These are phyloP conservation scores for Hippophae tibetana DNA, from an alignment of 306 rosid genomes.

Conservation along the genomic window DNA sequence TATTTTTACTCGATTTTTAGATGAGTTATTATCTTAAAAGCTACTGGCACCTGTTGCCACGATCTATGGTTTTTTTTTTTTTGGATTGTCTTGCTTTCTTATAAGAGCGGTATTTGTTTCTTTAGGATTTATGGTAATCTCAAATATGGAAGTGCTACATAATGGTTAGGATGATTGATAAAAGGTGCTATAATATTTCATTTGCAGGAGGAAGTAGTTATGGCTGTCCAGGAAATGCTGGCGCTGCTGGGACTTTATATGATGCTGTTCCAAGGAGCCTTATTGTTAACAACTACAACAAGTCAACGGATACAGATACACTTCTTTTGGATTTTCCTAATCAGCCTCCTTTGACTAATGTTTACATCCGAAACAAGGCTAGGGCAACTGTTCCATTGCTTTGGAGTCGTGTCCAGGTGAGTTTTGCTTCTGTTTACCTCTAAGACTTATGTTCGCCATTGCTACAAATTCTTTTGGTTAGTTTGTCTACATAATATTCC, in stretches of 20 bases:
- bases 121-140: too few relatives aligned
- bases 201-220: slow-evolving; percentile 81
- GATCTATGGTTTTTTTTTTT: too few relatives aligned
- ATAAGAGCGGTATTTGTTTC: too few relatives aligned
- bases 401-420: slow-evolving; percentile 99
- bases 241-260: slow-evolving; percentile 92
- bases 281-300: slow-evolving; percentile 61
- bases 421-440: slow-evolving; percentile 14
- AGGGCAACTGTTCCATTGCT: slow-evolving; percentile 95
- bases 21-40: background rate
- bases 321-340: slow-evolving; percentile 94
- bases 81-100: too few relatives aligned
- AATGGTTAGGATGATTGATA: too few relatives aligned
- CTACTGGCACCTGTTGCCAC: background rate
- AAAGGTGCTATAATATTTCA: slow-evolving; percentile 5
- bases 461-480: too few relatives aligned
- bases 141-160: too few relatives aligned
- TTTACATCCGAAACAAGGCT: slow-evolving; percentile 82
- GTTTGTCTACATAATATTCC: too few relatives aligned
- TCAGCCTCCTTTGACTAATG: slow-evolving; percentile 93
- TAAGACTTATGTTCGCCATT: too few relatives aligned
- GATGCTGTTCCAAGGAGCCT: slow-evolving; percentile 97
- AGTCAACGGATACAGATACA: slow-evolving; percentile 81
- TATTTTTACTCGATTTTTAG: background rate
- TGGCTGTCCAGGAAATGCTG: slow-evolving; percentile 80